Conservation (phyloP, 495 filamentous ascomycete species). For the Aspergillus kassunensis region DNA sequence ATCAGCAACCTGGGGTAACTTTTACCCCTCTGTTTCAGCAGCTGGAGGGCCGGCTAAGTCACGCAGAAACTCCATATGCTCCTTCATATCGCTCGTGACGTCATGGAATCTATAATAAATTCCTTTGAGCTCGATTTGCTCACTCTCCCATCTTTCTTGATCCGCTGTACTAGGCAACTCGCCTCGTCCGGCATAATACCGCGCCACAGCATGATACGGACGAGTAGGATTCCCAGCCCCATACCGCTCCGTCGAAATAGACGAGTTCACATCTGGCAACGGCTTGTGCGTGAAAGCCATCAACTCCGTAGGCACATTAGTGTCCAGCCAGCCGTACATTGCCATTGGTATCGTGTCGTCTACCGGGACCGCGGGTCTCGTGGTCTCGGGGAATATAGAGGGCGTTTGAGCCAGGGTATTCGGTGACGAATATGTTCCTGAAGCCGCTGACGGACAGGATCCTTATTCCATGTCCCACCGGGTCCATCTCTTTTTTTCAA, state of each 20-base stretch:
- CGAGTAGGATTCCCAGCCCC: slow-evolving; percentile 23
- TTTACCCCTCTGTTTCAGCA: slow-evolving; percentile 30
- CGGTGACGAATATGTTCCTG: slow-evolving; percentile 1
- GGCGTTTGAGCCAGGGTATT: not conserved
- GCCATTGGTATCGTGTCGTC: slow-evolving; percentile 23
- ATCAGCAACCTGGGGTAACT: slow-evolving; percentile 35
- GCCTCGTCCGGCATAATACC: slow-evolving; percentile 37
- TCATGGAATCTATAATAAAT: slow-evolving; percentile 40
- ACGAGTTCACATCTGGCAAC: slow-evolving; percentile 22
- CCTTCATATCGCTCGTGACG: slow-evolving; percentile 45
- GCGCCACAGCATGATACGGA: slow-evolving; percentile 23
- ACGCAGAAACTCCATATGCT: slow-evolving; percentile 44
- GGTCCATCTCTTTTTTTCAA: slow-evolving; percentile 47
- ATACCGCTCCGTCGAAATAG: slow-evolving; percentile 18
- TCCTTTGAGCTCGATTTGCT: slow-evolving; percentile 37
- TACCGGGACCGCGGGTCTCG: slow-evolving; percentile 14
- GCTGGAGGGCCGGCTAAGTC: slow-evolving; percentile 38
- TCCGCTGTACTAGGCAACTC: slow-evolving; percentile 30
- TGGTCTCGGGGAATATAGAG: slow-evolving; percentile 3
- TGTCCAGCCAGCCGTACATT: slow-evolving; percentile 26
- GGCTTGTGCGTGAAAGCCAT: slow-evolving; percentile 31
- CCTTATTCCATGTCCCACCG: slow-evolving; percentile 47
- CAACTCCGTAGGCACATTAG: slow-evolving; percentile 26
- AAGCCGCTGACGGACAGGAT: slow-evolving; percentile 11
- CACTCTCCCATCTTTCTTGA: slow-evolving; percentile 45